Evolutionary conservation across 805 yeast species (phyloP).

Genomic region (Priceomyces haplophilus): DNA sequence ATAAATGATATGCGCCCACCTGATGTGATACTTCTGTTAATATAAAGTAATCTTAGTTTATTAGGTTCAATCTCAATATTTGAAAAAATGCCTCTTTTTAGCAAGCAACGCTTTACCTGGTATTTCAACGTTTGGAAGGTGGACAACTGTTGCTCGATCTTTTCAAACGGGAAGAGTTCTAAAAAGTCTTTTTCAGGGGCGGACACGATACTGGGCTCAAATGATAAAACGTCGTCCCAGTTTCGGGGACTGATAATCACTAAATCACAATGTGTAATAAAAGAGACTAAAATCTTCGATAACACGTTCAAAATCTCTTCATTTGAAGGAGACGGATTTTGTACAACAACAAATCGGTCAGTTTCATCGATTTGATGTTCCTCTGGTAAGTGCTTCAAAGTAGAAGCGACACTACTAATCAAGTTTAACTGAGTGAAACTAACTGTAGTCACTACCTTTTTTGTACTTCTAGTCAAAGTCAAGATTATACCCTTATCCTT

Average conservation of each 20-base stretch:
- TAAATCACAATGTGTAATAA: slow-evolving; percentile 31
- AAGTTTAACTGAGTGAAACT: slow-evolving; percentile 50
- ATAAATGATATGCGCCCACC: slow-evolving; percentile 15
- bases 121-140: slow-evolving; percentile 19
- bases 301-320: slow-evolving; percentile 29
- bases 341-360: slow-evolving; percentile 24
- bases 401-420: slow-evolving; percentile 52
- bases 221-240: slow-evolving; percentile 11
- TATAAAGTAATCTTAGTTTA: slow-evolving; percentile 41
- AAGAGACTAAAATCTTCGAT: slow-evolving; percentile 37
- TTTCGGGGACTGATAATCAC: slow-evolving; percentile 14
- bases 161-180: slow-evolving; percentile 15
- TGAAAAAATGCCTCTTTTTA: slow-evolving; percentile 51
- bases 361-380: slow-evolving; percentile 29
- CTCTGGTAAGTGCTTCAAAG: slow-evolving; percentile 45
- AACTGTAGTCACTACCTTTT: slow-evolving; percentile 12
- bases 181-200: slow-evolving; percentile 21
- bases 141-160: slow-evolving; percentile 5
- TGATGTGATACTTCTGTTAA: slow-evolving; percentile 26
- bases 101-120: slow-evolving; percentile 38
- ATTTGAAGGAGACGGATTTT: slow-evolving; percentile 11
- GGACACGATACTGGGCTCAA: slow-evolving; percentile 31
- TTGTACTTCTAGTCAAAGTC: slow-evolving; percentile 17
- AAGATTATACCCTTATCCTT: slow-evolving; percentile 40
- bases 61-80: slow-evolving; percentile 13